Evolutionary conservation across 1,139 yeast genomes (phyloP).

Genomic region (Geotrichum phurueaensis): DNA sequence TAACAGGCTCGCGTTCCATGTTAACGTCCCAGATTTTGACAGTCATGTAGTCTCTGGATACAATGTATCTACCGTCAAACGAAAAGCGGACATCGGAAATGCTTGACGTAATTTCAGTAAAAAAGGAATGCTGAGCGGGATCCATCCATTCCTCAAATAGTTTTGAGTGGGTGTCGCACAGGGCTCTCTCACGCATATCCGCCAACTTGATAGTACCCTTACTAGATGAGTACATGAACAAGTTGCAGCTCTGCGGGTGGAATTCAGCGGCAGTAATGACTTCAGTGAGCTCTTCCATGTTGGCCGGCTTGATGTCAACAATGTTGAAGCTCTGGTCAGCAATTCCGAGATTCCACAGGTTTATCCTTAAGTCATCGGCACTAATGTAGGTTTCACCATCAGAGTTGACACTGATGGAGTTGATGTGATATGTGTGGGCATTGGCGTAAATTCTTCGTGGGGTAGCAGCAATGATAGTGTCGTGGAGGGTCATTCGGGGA

Average conservation of each 20-base stretch:
- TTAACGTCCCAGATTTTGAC: slow-evolving; percentile 96
- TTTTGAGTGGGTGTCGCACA: slow-evolving; percentile 87
- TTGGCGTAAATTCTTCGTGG: slow-evolving; percentile 89
- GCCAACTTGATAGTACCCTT: slow-evolving; percentile 94
- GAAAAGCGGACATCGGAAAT: slow-evolving; percentile 93
- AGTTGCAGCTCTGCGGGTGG: slow-evolving; percentile 88
- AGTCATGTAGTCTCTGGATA: slow-evolving; percentile 93
- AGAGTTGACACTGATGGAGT: slow-evolving; percentile 87
- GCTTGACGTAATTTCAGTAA: slow-evolving; percentile 93
- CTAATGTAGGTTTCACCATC: slow-evolving; percentile 94
- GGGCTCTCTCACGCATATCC: slow-evolving; percentile 93
- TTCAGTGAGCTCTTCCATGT: slow-evolving; percentile 98
- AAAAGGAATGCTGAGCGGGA: slow-evolving; percentile 88
- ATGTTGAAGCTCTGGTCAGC: slow-evolving; percentile 93
- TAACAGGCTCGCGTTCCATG: slow-evolving; percentile 92
- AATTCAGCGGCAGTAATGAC: slow-evolving; percentile 97
- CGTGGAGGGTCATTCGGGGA: slow-evolving; percentile 87
- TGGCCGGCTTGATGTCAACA: slow-evolving; percentile 95
- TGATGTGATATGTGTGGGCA: slow-evolving; percentile 97
- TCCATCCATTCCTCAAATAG: slow-evolving; percentile 88
- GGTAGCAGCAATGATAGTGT: slow-evolving; percentile 89
- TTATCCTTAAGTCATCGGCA: slow-evolving; percentile 91
- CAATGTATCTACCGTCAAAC: slow-evolving; percentile 88
- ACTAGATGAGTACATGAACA: slow-evolving; percentile 94
- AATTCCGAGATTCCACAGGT: slow-evolving; percentile 90